Conservation (phyloP, 1,139 yeast genomes). For the Sugiyamaella xylanicola region DNA sequence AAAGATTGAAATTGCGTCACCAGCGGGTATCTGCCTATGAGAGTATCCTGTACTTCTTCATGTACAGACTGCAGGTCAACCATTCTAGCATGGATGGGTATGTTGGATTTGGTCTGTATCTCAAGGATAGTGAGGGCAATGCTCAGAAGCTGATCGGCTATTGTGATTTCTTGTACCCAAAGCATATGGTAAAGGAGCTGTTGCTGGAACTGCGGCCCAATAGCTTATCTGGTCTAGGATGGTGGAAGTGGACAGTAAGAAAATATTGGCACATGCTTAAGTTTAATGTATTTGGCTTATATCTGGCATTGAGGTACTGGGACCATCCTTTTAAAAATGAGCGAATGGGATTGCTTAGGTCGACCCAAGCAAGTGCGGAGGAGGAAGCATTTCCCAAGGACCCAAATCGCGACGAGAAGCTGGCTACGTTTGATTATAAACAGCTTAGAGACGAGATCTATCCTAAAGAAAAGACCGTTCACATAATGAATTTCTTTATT, state of each 20-base stretch:
- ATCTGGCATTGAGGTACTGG: slow-evolving; percentile 7
- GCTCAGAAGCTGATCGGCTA: slow-evolving; percentile 13
- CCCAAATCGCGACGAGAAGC: slow-evolving; percentile 4
- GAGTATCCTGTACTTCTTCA: neutral
- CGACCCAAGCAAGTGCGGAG: neutral
- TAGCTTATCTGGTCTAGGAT: slow-evolving; percentile 11
- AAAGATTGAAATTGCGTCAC: slow-evolving; percentile 4
- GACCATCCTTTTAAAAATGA: slow-evolving; percentile 10
- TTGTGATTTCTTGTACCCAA: slow-evolving; percentile 12
- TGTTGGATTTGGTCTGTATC: slow-evolving; percentile 13
- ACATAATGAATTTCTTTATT: slow-evolving; percentile 11
- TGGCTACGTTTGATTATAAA: slow-evolving; percentile 7
- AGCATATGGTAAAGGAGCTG: slow-evolving; percentile 6
- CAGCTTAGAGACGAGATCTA: slow-evolving; percentile 11
- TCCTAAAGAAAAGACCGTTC: slow-evolving; percentile 6
- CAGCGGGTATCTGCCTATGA: neutral
- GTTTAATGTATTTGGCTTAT: neutral
- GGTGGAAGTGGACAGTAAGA: slow-evolving; percentile 14
- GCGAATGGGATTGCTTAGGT: neutral
- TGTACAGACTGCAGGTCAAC: neutral
- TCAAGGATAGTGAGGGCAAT: neutral
- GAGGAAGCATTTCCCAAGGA: slow-evolving; percentile 10
- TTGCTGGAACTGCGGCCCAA: slow-evolving; percentile 4
- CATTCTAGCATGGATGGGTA: neutral
- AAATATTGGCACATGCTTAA: neutral